A percentile compares a stretch with the other conserved stretches of the same genome.
Conservation (phyloP, 2,329 filamentous ascomycete species). For the Fonsecaea monophora region DNA sequence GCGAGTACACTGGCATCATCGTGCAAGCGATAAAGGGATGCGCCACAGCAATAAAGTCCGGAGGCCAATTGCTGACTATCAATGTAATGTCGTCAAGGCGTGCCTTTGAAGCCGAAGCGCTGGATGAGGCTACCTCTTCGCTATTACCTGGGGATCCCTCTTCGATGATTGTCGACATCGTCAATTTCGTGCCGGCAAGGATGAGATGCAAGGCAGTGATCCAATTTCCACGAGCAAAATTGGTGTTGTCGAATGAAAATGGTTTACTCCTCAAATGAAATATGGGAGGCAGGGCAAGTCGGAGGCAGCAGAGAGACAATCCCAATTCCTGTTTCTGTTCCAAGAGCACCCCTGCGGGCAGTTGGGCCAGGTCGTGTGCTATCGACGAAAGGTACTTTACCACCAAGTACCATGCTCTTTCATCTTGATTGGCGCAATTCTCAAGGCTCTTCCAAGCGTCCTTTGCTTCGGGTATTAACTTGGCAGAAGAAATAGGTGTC, state of each 20-base stretch:
- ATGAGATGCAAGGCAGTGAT: conserved; percentile 28
- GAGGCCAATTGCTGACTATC: conserved; percentile 28
- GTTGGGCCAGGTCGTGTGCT: not conserved
- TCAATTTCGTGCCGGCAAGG: conserved; percentile 23
- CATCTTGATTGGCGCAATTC: conserved; percentile 15
- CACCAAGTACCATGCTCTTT: conserved; percentile 21
- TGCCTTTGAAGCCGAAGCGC: conserved; percentile 14
- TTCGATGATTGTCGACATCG: conserved; percentile 17
- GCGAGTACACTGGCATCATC: conserved; percentile 16
- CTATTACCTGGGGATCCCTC: conserved; percentile 10
- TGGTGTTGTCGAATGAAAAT: conserved; percentile 14
- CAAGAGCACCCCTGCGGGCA: not conserved
- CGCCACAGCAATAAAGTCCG: conserved; percentile 27
- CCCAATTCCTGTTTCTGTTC: not conserved
- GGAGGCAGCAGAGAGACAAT: not conserved
- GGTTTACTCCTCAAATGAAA: conserved; percentile 13
- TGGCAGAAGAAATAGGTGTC: conserved; percentile 14
- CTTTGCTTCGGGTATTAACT: conserved; percentile 10
- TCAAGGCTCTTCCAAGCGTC: conserved; percentile 16
- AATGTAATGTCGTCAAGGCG: conserved; percentile 25
- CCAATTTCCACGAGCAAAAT: conserved; percentile 25
- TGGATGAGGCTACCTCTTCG: conserved; percentile 10
- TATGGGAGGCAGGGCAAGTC: not conserved
- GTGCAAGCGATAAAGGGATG: conserved; percentile 29
- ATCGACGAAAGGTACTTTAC: not conserved